These are phyloP conservation scores for Hanseniaspora thailandica DNA, from an alignment of 805 yeast species.

Conservation along the genomic window DNA sequence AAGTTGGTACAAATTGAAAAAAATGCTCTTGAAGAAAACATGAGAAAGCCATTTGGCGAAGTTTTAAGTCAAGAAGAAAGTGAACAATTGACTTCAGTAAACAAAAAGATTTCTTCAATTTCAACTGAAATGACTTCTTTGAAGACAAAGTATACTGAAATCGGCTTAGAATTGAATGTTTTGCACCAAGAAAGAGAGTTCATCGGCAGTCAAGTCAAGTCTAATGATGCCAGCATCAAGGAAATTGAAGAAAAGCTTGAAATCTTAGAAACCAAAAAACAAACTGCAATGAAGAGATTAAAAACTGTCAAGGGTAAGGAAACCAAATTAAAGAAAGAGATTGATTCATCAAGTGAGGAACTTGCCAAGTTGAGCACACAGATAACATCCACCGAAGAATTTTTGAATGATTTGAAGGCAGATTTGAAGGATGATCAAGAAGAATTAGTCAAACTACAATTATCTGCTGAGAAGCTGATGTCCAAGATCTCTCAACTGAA, in stretches of 20 bases:
- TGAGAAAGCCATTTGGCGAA: slow-evolving; percentile 41
- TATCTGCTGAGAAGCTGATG: slow-evolving; percentile 50
- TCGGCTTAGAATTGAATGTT: slow-evolving; percentile 22
- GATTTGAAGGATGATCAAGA: slow-evolving; percentile 49
- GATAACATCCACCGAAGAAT: slow-evolving; percentile 18
- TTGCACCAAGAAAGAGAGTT: slow-evolving; percentile 28
- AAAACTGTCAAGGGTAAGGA: slow-evolving; percentile 20
- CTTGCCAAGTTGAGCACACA: slow-evolving; percentile 24
- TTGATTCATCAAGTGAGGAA: slow-evolving; percentile 22
- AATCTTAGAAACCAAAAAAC: slow-evolving; percentile 18
- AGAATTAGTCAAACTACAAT: slow-evolving; percentile 41
- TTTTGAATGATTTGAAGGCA: slow-evolving; percentile 31
- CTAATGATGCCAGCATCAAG: not conserved
- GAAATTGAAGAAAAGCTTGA: slow-evolving; percentile 19
- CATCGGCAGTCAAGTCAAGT: not conserved
- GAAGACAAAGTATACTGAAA: slow-evolving; percentile 20
- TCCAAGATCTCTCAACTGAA: slow-evolving; percentile 49
- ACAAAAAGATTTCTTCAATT: slow-evolving; percentile 32
- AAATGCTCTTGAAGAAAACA: slow-evolving; percentile 38
- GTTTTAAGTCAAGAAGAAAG: slow-evolving; percentile 42
- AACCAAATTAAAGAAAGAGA: slow-evolving; percentile 22
- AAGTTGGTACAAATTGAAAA: slow-evolving; percentile 32
- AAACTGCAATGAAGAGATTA: slow-evolving; percentile 18
- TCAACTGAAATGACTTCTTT: slow-evolving; percentile 37
- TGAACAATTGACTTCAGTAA: slow-evolving; percentile 30